Percentiles rank a stretch among this genome's conserved stretches.
Conservation (phyloP, 768 basidiomycete genomes). For the Calocera viscosa region DNA sequence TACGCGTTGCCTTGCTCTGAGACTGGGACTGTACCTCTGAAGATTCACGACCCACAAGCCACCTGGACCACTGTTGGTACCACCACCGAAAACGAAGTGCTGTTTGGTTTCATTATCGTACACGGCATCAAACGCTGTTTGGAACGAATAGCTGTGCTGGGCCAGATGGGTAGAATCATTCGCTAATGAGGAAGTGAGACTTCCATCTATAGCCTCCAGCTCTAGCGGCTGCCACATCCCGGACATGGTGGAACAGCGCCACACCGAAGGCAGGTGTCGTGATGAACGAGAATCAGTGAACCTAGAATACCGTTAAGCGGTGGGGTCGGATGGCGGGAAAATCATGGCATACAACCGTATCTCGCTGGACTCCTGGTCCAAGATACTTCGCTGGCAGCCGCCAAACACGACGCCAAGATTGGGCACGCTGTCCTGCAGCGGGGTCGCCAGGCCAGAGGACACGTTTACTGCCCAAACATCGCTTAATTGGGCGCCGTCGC, state of each 20-base stretch:
- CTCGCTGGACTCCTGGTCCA: background rate
- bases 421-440: background rate
- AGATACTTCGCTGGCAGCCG: background rate
- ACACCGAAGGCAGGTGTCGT: background rate
- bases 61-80: constrained; percentile 24
- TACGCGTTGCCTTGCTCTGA: background rate
- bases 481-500: constrained; percentile 48
- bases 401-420: background rate
- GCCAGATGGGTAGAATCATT: background rate
- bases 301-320: background rate
- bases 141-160: background rate
- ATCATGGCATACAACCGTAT: background rate
- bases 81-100: background rate
- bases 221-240: background rate
- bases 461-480: constrained; percentile 53
- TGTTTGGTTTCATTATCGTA: background rate
- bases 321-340: background rate
- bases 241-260: background rate
- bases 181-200: background rate
- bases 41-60: constrained; percentile 71
- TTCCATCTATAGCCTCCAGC: background rate
- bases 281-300: background rate
- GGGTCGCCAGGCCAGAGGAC: background rate
- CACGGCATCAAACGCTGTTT: background rate
- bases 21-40: constrained; percentile 36